Evolutionary conservation across 345 rosid genomes (phyloP).

Genomic region (Chamaenerion angustifolium): DNA sequence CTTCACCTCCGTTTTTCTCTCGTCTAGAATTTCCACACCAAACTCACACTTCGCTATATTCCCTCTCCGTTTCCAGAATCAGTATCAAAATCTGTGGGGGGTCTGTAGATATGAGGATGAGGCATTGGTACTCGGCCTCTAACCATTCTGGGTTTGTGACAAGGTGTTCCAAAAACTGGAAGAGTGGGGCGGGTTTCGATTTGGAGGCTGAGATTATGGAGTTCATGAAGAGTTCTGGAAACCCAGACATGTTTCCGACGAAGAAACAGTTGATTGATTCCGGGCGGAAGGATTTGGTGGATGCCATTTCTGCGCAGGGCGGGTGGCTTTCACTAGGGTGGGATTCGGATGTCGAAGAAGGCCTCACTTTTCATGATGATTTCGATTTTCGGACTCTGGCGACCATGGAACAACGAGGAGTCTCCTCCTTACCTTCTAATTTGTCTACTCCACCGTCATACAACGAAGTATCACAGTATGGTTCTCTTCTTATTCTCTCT

Average conservation of each 20-base stretch:
- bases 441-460: constrained; percentile 23
- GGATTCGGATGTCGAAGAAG: constrained; percentile 41
- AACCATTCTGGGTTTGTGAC: constrained; percentile 26
- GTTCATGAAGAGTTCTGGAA: constrained; percentile 57
- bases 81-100: constrained; percentile 11
- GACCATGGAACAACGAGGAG: constrained; percentile 10
- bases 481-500: constrained; percentile 13
- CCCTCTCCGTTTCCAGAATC: constrained; percentile 4
- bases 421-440: constrained; percentile 13
- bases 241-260: constrained; percentile 52
- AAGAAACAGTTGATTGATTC: constrained; percentile 46
- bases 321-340: constrained; percentile 93
- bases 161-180: constrained; percentile 32
- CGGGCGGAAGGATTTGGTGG: constrained; percentile 71
- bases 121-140: constrained; percentile 16
- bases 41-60: constrained; percentile 8
- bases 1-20: constrained; percentile 14
- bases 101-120: constrained; percentile 18
- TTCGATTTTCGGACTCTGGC: constrained; percentile 5
- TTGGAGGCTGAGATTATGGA: constrained; percentile 75
- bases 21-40: constrained; percentile 16
- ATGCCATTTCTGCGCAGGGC: constrained; percentile 41
- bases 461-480: constrained; percentile 51
- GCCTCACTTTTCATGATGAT: not conserved
- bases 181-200: constrained; percentile 29